Evolutionary conservation across 352 stramenopile genomes (phyloP).

Genomic region (Hyphochytrium catenoides): DNA sequence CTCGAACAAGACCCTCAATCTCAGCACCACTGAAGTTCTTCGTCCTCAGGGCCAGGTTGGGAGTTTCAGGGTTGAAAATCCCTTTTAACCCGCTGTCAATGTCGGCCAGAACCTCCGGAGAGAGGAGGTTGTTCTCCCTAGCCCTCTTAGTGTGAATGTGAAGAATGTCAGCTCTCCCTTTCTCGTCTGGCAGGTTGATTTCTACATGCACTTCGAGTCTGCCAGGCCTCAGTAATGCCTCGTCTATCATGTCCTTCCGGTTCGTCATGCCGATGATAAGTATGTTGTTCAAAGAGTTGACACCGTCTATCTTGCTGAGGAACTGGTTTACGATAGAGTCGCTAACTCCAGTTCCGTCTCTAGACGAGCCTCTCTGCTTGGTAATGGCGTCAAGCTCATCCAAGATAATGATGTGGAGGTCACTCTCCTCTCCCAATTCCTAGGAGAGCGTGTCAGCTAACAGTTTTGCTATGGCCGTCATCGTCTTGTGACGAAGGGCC

Average conservation of each 20-base stretch:
- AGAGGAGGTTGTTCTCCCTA: conserved; percentile 35
- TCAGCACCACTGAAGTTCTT: conserved; percentile 99
- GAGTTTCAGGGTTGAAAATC: conserved; percentile 33
- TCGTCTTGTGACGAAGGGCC: too few relatives aligned
- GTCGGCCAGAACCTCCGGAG: conserved; percentile 38
- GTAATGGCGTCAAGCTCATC: conserved; percentile 99
- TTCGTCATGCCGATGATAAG: conserved; percentile 99
- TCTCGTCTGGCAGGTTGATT: conserved; percentile 89
- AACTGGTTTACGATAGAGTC: conserved; percentile 98
- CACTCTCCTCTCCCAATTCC: conserved; percentile 80
- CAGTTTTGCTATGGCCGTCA: too few relatives aligned
- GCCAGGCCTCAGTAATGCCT: conserved; percentile 91
- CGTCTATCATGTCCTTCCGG: conserved; percentile 85
- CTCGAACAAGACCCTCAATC: conserved; percentile 92
- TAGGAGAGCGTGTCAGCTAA: too few relatives aligned
- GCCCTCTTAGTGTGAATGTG: conserved; percentile 88
- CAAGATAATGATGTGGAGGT: conserved; percentile 99
- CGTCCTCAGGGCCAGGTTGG: conserved; percentile 75
- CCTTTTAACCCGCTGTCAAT: conserved; percentile 39
- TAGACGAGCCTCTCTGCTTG: conserved; percentile 75
- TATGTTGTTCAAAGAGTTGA: conserved; percentile 98
- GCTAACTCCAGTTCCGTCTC: conserved; percentile 81
- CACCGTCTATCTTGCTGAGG: conserved; percentile 97
- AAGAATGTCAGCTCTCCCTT: conserved; percentile 88
- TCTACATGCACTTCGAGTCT: conserved; percentile 98